A percentile compares a stretch with the other conserved stretches of the same genome.
These are phyloP conservation scores for Daldinia concentrica DNA, from an alignment of 495 filamentous ascomycete genomes.

Conservation along the genomic window DNA sequence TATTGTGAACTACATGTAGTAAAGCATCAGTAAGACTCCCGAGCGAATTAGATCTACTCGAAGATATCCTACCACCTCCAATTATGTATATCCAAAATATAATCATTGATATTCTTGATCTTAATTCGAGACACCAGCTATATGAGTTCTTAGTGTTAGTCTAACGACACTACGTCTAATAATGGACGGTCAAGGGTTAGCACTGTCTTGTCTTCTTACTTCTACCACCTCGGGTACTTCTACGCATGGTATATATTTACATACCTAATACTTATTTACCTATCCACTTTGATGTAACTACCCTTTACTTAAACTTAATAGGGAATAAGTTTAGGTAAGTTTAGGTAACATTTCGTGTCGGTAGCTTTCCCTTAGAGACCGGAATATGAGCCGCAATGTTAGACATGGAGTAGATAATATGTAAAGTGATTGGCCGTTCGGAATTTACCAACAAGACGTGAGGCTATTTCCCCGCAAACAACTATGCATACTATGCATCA, in stretches of 20 bases:
- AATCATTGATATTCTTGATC: background rate
- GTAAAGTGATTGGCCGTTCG: slow-evolving; percentile 29
- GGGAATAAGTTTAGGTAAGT: background rate
- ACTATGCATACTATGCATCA: slow-evolving; percentile 26
- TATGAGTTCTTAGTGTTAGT: too few species aligned
- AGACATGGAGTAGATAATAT: slow-evolving; percentile 20
- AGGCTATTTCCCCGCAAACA: slow-evolving; percentile 46
- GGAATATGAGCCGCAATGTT: slow-evolving; percentile 34
- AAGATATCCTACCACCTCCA: background rate
- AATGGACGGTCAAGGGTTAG: too few species aligned
- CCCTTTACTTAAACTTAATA: background rate
- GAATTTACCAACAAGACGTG: slow-evolving; percentile 22
- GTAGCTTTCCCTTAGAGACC: slow-evolving; percentile 11
- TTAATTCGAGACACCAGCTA: background rate
- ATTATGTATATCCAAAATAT: background rate
- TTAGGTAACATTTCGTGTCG: slow-evolving; percentile 3
- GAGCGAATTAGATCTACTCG: background rate
- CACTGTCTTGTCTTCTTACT: background rate
- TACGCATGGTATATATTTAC: background rate
- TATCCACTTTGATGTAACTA: slow-evolving; percentile 5
- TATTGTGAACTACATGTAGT: background rate
- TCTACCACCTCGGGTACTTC: background rate
- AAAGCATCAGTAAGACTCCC: background rate
- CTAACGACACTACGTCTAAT: too few species aligned
- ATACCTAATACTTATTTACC: background rate